Percentiles rank a stretch among this genome's conserved stretches.
Conservation (phyloP, 2,329 filamentous ascomycete genomes). For the Thielaviopsis musarum region DNA sequence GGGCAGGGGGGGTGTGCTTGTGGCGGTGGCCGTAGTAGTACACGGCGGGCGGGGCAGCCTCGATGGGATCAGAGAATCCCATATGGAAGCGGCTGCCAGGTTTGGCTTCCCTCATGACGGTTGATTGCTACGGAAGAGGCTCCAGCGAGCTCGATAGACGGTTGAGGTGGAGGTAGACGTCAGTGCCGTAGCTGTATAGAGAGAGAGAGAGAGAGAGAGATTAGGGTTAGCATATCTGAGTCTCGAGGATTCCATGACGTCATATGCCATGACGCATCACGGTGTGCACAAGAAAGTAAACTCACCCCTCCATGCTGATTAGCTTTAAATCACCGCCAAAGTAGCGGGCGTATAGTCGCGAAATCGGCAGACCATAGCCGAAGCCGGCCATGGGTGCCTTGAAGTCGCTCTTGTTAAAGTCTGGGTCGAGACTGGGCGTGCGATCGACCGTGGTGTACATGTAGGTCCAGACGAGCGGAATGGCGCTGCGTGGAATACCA, state of each 20-base stretch:
- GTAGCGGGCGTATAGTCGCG: constrained; percentile 83
- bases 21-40: constrained; percentile 14
- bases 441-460: constrained; percentile 99
- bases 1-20: constrained; percentile 15
- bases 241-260: neutral
- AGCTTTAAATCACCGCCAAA: constrained; percentile 94
- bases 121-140: constrained; percentile 86
- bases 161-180: constrained; percentile 96
- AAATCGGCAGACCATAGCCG: constrained; percentile 93
- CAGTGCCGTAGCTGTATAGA: constrained; percentile 78
- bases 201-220: constrained; percentile 7
- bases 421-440: constrained; percentile 84
- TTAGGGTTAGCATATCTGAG: neutral
- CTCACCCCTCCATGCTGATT: constrained; percentile 98
- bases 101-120: constrained; percentile 58
- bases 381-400: constrained; percentile 99
- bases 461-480: constrained; percentile 98
- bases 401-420: constrained; percentile 98
- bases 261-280: neutral
- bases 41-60: constrained; percentile 20
- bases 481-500: constrained; percentile 80
- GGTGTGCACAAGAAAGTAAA: constrained; percentile 10
- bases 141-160: constrained; percentile 88
- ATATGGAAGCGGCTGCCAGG: constrained; percentile 9
- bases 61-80: constrained; percentile 22